A percentile compares a stretch with the other conserved stretches of the same genome.
These are phyloP conservation scores for Friedmanniomyces simplex DNA, from an alignment of 495 filamentous ascomycete species.

Conservation along the genomic window DNA sequence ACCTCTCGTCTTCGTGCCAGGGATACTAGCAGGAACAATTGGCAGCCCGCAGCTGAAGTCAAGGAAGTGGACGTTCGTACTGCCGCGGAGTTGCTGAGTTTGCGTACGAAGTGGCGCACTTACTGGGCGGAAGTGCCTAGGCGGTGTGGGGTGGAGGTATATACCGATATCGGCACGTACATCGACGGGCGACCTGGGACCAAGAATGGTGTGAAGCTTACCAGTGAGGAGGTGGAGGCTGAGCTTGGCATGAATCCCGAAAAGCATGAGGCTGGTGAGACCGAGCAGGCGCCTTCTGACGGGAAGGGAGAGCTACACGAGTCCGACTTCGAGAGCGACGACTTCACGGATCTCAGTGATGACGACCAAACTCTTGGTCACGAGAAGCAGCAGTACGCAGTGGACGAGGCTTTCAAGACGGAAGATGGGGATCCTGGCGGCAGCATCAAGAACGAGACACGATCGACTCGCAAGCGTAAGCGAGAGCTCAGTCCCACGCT, in stretches of 20 bases:
- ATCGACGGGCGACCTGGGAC: conserved; percentile 6
- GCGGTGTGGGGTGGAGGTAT: conserved; percentile 8
- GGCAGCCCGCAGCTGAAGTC: conserved; percentile 15
- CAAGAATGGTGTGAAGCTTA: conserved; percentile 13
- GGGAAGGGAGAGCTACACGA: not conserved
- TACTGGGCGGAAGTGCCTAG: conserved; percentile 12
- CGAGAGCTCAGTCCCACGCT: not conserved
- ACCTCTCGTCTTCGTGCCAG: conserved; percentile 44
- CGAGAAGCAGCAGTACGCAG: not conserved
- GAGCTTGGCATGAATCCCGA: conserved; percentile 3
- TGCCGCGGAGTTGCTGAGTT: conserved; percentile 1
- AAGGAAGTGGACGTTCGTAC: conserved; percentile 1
- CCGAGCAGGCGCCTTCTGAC: not conserved
- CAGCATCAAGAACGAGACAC: not conserved
- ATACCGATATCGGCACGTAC: conserved; percentile 7
- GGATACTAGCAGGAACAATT: conserved; percentile 19
- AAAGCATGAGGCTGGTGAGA: not conserved
- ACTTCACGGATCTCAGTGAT: not conserved
- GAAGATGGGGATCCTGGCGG: not conserved
- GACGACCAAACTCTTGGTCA: not conserved
- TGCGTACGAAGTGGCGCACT: not conserved
- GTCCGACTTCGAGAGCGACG: conserved; percentile 1
- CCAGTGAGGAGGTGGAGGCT: conserved; percentile 8
- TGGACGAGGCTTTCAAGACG: not conserved
- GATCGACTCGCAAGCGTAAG: not conserved